Base-by-base conservation (phyloP, 306 rosid species). In the Quercus agrifolia region DNA sequence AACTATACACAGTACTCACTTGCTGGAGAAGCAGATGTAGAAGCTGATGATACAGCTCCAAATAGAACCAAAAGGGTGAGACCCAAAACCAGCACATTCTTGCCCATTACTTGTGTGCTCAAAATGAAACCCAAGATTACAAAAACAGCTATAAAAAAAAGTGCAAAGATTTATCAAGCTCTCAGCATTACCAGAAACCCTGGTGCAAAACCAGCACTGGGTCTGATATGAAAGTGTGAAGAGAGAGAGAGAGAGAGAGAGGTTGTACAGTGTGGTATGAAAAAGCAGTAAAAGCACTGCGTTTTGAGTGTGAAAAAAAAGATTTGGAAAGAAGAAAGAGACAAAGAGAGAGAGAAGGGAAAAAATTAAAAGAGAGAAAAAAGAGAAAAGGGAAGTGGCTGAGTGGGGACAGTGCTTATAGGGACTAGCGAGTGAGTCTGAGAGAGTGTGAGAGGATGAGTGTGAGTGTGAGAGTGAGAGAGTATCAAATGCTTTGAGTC, bases 11-110 rank as follows among this genome's bases (percentile, higher is more conserved):
- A 77, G 13, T 49, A 49, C 98, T 86, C 74, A 94, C 98, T 94
- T 27, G 96, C 91, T 76, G 90, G 90, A n/a, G 84, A 84, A 72
- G 77, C 74, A 49, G 87, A 78, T 13, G 89, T 74, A 15, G 96
- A 85, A 51, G 95, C 90, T 44, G 88, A 86, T 10, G 88, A 86
- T 56, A 87, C 79, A 62, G 62, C 73, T 35, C 83, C 89, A 70
- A 77, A 79, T 1, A 94, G 73, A 70, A 85, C 77, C 74, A 90
- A 71, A 79, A 93, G 80, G 66, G 84, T 52, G 28, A 92, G 73
- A 83, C 81, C 78, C 80, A 80, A 56, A 18, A 83, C 23, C 66
- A 88, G 31, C 56, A 79, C 31, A 23, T 58, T 71, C 80, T 78
- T 87, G 83, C 82, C 90, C 98, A 93, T 93, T 75, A 71, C 46